Conservation (phyloP, 192 early-diverging fungal species). For the Podila horticola region DNA sequence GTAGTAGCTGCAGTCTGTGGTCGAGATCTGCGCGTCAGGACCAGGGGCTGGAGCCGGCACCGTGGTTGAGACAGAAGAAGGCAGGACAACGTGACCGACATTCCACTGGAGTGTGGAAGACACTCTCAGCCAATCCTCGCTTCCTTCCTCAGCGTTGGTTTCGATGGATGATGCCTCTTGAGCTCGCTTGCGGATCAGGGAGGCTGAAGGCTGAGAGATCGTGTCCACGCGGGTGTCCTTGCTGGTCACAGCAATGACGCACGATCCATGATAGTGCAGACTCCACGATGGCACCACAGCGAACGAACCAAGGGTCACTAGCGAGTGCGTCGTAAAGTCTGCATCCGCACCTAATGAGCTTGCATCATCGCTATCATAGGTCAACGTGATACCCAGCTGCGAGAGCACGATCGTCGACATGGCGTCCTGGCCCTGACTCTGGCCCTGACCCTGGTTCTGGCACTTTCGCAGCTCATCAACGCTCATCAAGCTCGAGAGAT, state of each 20-base stretch:
- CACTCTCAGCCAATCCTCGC: constrained; percentile 1
- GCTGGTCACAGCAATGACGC: constrained; percentile 11
- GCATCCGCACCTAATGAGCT: background rate
- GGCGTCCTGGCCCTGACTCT: background rate
- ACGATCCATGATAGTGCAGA: constrained; percentile 8
- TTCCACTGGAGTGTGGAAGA: constrained; percentile 25
- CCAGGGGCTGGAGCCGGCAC: background rate
- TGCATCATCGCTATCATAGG: constrained; percentile 3
- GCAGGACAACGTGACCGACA: constrained; percentile 19
- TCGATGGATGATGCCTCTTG: background rate
- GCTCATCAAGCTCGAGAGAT: constrained; percentile 26
- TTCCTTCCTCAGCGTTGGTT: background rate
- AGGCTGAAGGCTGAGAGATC: background rate
- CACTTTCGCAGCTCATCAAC: background rate
- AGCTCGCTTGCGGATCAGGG: no score
- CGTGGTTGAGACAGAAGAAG: background rate
- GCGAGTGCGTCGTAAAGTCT: background rate
- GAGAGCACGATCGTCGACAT: constrained; percentile 18
- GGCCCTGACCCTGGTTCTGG: background rate
- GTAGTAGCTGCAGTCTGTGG: constrained; percentile 30
- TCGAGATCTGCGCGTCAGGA: background rate
- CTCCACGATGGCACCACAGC: constrained; percentile 20
- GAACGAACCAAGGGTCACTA: constrained; percentile 24
- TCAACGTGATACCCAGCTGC: constrained; percentile 25
- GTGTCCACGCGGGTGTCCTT: background rate